A percentile compares a stretch with the other conserved stretches of the same genome.
phyloP scores from a whole-genome alignment of 768 basidiomycete genomes.

The Podaxis carcinomalis region DNA sequence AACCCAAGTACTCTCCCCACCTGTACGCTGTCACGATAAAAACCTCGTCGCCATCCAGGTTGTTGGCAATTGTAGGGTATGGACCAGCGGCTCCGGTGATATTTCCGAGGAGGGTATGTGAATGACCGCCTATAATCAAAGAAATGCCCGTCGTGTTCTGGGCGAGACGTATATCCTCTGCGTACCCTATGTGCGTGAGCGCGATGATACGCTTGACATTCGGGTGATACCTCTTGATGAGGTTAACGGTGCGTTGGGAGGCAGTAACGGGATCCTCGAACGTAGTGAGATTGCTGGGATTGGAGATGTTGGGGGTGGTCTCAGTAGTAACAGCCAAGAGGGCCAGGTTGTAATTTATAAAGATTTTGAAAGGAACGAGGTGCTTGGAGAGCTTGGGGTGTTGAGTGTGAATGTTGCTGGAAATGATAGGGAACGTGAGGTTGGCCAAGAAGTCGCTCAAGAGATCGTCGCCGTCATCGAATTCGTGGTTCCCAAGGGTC shows the following conservation, averaged over 20 bases:
- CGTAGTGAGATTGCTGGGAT: constrained; percentile 31
- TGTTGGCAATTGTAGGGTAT: constrained; percentile 41
- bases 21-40: constrained; percentile 42
- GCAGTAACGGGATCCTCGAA: constrained; percentile 35
- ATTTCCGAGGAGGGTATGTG: constrained; percentile 41
- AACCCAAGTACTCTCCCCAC: constrained; percentile 44
- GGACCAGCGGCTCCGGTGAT: constrained; percentile 33
- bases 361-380: constrained; percentile 36
- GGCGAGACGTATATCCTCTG: constrained; percentile 37
- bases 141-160: constrained; percentile 33
- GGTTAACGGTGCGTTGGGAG: constrained; percentile 32
- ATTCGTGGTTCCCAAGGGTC: constrained; percentile 44
- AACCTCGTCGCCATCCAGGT: constrained; percentile 41
- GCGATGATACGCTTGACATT: constrained; percentile 36
- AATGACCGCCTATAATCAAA: constrained; percentile 40
- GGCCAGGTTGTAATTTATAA: constrained; percentile 33
- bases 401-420: constrained; percentile 38
- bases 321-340: constrained; percentile 40
- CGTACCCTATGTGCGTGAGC: constrained; percentile 44
- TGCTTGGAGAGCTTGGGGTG: constrained; percentile 26
- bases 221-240: constrained; percentile 26
- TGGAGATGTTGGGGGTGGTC: constrained; percentile 33
- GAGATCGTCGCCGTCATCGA: constrained; percentile 37
- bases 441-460: constrained; percentile 33
- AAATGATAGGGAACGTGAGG: constrained; percentile 40